These are phyloP conservation scores for Syncephalis fuscata DNA, from an alignment of 371 early-diverging fungal species.

Conservation along the genomic window DNA sequence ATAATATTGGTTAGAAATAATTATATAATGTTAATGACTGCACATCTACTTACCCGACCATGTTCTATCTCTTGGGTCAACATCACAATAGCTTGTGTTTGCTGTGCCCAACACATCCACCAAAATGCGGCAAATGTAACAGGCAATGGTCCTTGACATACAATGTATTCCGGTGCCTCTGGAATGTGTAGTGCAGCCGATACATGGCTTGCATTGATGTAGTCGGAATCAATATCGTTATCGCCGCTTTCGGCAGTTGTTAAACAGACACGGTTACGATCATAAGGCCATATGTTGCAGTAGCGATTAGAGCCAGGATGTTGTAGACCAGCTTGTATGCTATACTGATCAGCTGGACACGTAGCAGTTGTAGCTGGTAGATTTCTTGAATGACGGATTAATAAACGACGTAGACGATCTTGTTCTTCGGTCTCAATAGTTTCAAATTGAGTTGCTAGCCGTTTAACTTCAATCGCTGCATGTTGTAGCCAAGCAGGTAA, in stretches of 20 bases:
- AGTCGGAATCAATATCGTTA: conserved; percentile 28
- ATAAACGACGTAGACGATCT: conserved; percentile 1
- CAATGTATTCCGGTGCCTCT: conserved; percentile 57
- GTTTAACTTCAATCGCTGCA: neutral
- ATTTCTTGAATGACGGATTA: neutral
- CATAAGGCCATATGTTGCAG: conserved; percentile 59
- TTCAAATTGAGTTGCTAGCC: neutral
- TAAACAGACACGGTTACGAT: conserved; percentile 35
- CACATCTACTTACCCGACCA: conserved; percentile 33
- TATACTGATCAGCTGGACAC: conserved; percentile 21
- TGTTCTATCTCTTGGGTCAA: conserved; percentile 71
- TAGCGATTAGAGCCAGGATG: conserved; percentile 56
- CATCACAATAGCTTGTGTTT: conserved; percentile 66
- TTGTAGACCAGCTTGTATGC: conserved; percentile 45
- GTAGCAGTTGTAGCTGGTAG: neutral
- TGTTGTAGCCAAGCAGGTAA: neutral
- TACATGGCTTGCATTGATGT: conserved; percentile 63
- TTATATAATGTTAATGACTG: neutral
- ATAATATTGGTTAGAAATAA: too few relatives aligned
- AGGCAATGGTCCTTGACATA: conserved; percentile 76
- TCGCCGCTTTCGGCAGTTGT: conserved; percentile 3
- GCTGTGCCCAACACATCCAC: conserved; percentile 78
- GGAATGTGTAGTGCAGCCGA: conserved; percentile 84
- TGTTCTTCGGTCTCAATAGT: neutral
- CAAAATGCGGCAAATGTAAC: conserved; percentile 78